Percentiles rank a stretch among this genome's conserved stretches.
Conservation (phyloP, 768 basidiomycete genomes). For the Rhizopogon vulgaris region DNA sequence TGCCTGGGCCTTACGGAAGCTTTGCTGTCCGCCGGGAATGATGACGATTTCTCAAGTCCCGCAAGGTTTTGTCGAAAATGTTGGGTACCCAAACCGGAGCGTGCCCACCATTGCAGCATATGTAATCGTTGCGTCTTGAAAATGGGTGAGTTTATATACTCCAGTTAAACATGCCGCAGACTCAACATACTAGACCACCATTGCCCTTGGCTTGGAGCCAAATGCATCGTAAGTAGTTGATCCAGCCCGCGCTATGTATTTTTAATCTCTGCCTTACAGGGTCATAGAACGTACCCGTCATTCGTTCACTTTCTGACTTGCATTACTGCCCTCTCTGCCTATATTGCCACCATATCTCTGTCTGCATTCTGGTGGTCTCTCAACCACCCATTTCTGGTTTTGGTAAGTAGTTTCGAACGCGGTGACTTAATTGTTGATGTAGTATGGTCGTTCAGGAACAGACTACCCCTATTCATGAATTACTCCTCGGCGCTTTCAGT, state of each 20-base stretch:
- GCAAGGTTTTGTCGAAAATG: constrained; percentile 76
- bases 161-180: not conserved
- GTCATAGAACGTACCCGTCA: constrained; percentile 77
- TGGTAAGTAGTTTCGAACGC: constrained; percentile 37
- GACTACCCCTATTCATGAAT: constrained; percentile 62
- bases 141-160: constrained; percentile 55
- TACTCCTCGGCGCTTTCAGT: constrained; percentile 57
- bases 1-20: constrained; percentile 53
- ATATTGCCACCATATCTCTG: constrained; percentile 49
- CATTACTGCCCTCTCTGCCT: constrained; percentile 55
- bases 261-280: constrained; percentile 34
- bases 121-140: constrained; percentile 80
- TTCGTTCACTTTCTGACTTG: constrained; percentile 74
- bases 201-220: constrained; percentile 76
- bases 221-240: constrained; percentile 59
- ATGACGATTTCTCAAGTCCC: constrained; percentile 51
- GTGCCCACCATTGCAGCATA: constrained; percentile 70
- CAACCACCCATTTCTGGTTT: constrained; percentile 48
- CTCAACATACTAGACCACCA: constrained; percentile 59
- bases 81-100: constrained; percentile 73
- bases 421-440: not conserved
- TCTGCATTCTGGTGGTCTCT: constrained; percentile 61
- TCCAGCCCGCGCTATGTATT: not conserved
- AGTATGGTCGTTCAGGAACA: constrained; percentile 41
- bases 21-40: constrained; percentile 42